These are phyloP conservation scores for Aspergillus hancockii DNA, from an alignment of 495 filamentous ascomycete species.

Conservation along the genomic window DNA sequence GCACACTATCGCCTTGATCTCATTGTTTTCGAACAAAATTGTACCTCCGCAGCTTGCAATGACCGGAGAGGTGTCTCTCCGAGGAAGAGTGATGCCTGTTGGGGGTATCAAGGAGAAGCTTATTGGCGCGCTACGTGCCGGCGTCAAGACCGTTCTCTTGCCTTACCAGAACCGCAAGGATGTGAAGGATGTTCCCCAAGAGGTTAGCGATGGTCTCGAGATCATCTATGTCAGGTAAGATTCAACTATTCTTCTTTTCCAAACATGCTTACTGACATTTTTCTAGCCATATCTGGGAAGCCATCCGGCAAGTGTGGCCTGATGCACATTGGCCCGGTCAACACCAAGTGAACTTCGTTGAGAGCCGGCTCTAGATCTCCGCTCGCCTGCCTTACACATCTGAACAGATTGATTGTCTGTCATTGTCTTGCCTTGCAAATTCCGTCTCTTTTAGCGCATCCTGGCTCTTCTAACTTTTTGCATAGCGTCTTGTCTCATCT, in stretches of 20 bases:
- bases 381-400: neutral
- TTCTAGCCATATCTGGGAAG: conserved; percentile 83
- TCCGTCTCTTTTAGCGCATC: conserved; percentile 11
- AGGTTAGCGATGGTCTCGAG: conserved; percentile 84
- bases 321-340: conserved; percentile 78
- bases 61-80: conserved; percentile 92
- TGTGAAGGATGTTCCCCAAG: conserved; percentile 84
- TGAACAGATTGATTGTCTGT: neutral
- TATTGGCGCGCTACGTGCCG: conserved; percentile 89
- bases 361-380: conserved; percentile 55
- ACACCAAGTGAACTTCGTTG: conserved; percentile 60
- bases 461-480: neutral
- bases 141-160: conserved; percentile 90
- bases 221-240: conserved; percentile 86
- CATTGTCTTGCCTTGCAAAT: conserved; percentile 1
- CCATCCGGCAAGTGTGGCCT: conserved; percentile 80
- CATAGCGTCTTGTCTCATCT: conserved; percentile 4
- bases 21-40: conserved; percentile 82
- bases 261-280: conserved; percentile 19
- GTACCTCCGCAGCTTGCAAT: conserved; percentile 94
- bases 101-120: conserved; percentile 99
- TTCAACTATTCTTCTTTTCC: conserved; percentile 3
- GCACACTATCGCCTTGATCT: conserved; percentile 91
- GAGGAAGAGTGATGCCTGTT: conserved; percentile 84
- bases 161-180: conserved; percentile 91